These are phyloP conservation scores for Mucor velutinosus DNA, from an alignment of 371 early-diverging fungal genomes.

Conservation along the genomic window DNA sequence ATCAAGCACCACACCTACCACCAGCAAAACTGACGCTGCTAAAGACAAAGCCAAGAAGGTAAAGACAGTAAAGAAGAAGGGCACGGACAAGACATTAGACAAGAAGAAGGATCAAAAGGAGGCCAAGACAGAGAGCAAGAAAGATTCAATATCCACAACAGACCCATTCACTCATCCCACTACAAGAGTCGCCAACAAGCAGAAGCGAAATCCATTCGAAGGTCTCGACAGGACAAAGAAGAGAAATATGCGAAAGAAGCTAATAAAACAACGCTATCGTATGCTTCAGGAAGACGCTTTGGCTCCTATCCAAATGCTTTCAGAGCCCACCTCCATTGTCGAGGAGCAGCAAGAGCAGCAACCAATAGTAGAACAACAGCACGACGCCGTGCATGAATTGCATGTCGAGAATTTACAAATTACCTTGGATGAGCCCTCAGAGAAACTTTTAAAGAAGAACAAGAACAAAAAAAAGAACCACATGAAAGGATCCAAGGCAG, in stretches of 20 bases:
- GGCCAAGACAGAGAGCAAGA: not conserved
- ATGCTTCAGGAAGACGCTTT: not conserved
- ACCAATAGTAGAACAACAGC: not conserved
- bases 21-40: no score
- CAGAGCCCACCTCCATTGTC: no score
- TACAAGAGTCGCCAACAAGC: not conserved
- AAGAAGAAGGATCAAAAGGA: not conserved
- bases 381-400: not conserved
- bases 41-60: no score
- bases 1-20: not conserved
- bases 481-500: conserved; percentile 7
- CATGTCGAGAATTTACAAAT: conserved; percentile 3
- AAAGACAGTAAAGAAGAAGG: not conserved
- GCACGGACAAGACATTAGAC: not conserved
- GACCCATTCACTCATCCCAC: not conserved
- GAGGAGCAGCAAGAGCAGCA: not conserved
- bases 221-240: not conserved
- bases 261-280: not conserved
- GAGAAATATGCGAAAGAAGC: conserved; percentile 8
- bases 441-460: conserved; percentile 15
- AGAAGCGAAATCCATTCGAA: conserved; percentile 6
- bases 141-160: not conserved
- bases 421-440: not conserved
- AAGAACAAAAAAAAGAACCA: conserved; percentile 25
- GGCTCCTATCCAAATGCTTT: not conserved